Conservation (phyloP, 305 asterid species). For the Fraxinus dipetala region DNA sequence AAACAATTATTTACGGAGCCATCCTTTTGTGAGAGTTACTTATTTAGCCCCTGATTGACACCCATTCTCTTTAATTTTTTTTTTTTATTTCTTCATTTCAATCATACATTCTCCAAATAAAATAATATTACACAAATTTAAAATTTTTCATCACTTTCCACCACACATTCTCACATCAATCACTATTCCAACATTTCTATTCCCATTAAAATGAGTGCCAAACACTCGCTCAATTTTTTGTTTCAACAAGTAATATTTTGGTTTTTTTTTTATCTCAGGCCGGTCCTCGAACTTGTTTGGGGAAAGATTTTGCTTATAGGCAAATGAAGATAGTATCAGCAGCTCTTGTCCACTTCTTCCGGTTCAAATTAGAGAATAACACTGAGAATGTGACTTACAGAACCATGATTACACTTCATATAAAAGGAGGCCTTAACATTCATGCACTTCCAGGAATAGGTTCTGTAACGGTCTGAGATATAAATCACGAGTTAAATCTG, state of each 20-base stretch:
- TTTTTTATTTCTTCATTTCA: too few species aligned
- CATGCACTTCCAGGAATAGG: constrained; percentile 36
- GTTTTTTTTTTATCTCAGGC: constrained; percentile 40
- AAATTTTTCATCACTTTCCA: too few species aligned
- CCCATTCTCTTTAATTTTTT: too few species aligned
- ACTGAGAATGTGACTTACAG: constrained; percentile 48
- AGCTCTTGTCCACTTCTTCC: constrained; percentile 51
- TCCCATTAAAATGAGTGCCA: too few species aligned
- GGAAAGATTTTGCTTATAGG: constrained; percentile 65
- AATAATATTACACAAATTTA: too few species aligned
- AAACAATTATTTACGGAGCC: background rate
- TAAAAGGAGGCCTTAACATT: constrained; percentile 50
- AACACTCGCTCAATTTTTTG: too few species aligned
- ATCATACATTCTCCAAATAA: too few species aligned
- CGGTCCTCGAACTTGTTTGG: constrained; percentile 67
- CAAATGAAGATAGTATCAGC: constrained; percentile 69
- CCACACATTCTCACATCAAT: too few species aligned
- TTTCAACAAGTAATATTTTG: background rate
- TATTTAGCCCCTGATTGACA: too few species aligned
- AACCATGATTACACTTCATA: constrained; percentile 69
- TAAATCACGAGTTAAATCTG: background rate
- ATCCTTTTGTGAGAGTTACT: background rate
- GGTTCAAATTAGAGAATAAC: constrained; percentile 46
- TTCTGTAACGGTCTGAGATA: background rate
- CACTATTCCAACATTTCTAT: too few species aligned